A percentile compares a stretch with the other conserved stretches of the same genome.
phyloP scores from a whole-genome alignment of 2,329 filamentous ascomycete genomes.

The Helminthosporium solani region DNA sequence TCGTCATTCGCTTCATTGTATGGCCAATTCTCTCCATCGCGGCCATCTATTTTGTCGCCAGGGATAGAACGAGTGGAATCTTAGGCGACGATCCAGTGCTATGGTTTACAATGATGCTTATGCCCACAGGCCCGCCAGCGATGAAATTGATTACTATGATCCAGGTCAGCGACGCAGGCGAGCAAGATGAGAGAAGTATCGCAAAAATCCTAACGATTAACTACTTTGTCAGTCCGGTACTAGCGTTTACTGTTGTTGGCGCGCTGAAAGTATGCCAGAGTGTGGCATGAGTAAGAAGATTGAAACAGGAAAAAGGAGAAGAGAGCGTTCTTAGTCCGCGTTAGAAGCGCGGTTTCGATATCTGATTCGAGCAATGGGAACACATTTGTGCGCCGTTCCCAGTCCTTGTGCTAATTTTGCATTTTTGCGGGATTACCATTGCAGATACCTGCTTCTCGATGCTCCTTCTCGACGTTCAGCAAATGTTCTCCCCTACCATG shows the following conservation, averaged over 20 bases:
- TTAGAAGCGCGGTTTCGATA: no score
- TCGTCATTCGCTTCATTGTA: constrained; percentile 27
- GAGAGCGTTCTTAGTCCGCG: no score
- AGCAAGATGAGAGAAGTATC: constrained; percentile 52
- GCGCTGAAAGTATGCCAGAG: constrained; percentile 30
- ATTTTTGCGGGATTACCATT: no score
- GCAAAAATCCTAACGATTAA: constrained; percentile 50
- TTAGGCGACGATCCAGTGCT: constrained; percentile 61
- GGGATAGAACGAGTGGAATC: constrained; percentile 45
- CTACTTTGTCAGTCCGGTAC: constrained; percentile 32
- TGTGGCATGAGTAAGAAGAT: constrained; percentile 2
- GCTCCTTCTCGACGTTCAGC: no score
- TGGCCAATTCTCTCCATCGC: constrained; percentile 46
- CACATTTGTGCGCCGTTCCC: no score
- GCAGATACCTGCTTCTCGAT: no score
- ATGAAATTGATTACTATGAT: constrained; percentile 55
- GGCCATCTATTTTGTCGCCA: constrained; percentile 56
- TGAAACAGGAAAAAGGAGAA: no score
- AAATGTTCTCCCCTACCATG: no score
- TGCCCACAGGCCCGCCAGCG: constrained; percentile 57
- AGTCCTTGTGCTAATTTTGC: no score
- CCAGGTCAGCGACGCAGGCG: constrained; percentile 47
- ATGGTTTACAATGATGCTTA: constrained; percentile 64
- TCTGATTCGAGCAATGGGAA: no score
- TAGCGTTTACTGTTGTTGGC: constrained; percentile 37